phyloP scores from a whole-genome alignment of 495 filamentous ascomycete species.

The Penicillium nucicola region DNA sequence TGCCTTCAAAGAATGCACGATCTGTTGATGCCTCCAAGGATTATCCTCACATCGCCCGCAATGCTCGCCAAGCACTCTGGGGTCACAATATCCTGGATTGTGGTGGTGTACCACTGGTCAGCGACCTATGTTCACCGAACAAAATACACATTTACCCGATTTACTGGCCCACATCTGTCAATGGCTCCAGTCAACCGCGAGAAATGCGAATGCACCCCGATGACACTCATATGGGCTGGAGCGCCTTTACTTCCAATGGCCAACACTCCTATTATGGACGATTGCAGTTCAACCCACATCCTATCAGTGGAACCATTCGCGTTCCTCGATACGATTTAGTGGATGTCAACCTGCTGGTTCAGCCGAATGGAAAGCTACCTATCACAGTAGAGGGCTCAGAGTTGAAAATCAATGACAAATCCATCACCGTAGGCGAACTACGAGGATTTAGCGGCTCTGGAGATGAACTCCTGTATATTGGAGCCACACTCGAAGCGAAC shows the following conservation, averaged over 20 bases:
- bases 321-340: slow-evolving; percentile 22
- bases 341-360: slow-evolving; percentile 12
- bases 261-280: slow-evolving; percentile 18
- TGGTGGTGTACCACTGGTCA: slow-evolving; percentile 4
- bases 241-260: slow-evolving; percentile 7
- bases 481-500: slow-evolving; percentile 16
- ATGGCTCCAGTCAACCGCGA: slow-evolving; percentile 9
- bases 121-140: slow-evolving; percentile 13
- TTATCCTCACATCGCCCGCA: slow-evolving; percentile 18
- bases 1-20: slow-evolving; percentile 6
- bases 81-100: slow-evolving; percentile 20
- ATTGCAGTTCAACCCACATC: slow-evolving; percentile 18
- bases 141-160: slow-evolving; percentile 20
- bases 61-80: slow-evolving; percentile 12
- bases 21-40: neutral
- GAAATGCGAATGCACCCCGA: slow-evolving; percentile 25
- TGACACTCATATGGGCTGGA: slow-evolving; percentile 19
- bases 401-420: slow-evolving; percentile 9
- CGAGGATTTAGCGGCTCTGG: slow-evolving; percentile 22
- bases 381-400: slow-evolving; percentile 3
- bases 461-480: slow-evolving; percentile 19
- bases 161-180: slow-evolving; percentile 7
- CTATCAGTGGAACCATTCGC: slow-evolving; percentile 5
- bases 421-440: slow-evolving; percentile 20
- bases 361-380: neutral